phyloP scores from a whole-genome alignment of 2,329 filamentous ascomycete genomes.

The Pleomassaria siparia region DNA sequence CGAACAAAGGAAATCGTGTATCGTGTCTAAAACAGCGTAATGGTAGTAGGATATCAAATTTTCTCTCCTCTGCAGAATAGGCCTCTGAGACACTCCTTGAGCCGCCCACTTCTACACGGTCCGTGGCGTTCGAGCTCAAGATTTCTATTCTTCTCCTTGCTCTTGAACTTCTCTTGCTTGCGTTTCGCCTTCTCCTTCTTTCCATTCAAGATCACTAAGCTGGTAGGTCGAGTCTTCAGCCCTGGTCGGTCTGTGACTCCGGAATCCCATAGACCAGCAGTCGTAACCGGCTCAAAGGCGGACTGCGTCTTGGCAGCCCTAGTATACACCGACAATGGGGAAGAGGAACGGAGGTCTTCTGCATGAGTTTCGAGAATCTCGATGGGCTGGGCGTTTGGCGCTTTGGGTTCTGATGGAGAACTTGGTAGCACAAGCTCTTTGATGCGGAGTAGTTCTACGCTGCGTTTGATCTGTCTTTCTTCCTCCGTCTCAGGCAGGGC shows the following conservation, averaged over 20 bases:
- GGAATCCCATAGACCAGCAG: conserved; percentile 41
- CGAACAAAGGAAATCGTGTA: too few species aligned
- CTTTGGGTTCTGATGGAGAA: conserved; percentile 16
- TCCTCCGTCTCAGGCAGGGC: conserved; percentile 34
- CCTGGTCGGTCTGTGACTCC: conserved; percentile 30
- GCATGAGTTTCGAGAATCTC: conserved; percentile 19
- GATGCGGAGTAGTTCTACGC: conserved; percentile 32
- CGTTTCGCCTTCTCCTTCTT: conserved; percentile 33
- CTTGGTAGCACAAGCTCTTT: conserved; percentile 30
- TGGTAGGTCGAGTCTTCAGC: conserved; percentile 33
- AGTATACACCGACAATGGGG: conserved; percentile 12
- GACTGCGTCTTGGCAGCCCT: conserved; percentile 31
- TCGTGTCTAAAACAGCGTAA: too few species aligned
- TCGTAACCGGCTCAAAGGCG: conserved; percentile 35
- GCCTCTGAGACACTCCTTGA: conserved; percentile 4
- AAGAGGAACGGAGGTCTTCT: conserved; percentile 13
- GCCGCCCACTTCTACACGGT: conserved; percentile 9
- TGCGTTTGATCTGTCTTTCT: conserved; percentile 34
- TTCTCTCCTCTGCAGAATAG: conserved; percentile 7
- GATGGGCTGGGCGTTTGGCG: conserved; percentile 10
- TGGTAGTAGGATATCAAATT: background rate
- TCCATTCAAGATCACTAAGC: conserved; percentile 37
- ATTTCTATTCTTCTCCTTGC: conserved; percentile 16
- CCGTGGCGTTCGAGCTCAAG: conserved; percentile 5
- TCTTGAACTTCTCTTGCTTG: conserved; percentile 30